Evolutionary conservation across 345 rosid genomes (phyloP).

Genomic region (Stellera chamaejasme): DNA sequence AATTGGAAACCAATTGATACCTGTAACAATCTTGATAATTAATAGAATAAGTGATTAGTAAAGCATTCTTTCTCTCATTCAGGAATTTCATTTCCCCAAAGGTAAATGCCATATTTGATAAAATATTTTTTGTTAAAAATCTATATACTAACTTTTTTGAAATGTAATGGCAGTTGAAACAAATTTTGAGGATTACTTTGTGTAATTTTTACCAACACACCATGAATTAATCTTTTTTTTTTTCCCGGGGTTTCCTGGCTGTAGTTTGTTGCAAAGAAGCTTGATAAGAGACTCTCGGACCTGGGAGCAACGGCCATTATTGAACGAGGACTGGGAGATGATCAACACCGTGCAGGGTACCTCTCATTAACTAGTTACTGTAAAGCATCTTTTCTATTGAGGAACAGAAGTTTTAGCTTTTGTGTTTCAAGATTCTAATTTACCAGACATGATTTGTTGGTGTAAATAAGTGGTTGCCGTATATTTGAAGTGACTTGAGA

Average conservation of each 20-base stretch:
- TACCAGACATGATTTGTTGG: neutral
- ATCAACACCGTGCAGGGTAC: slow-evolving; percentile 98
- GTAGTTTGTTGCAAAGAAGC: slow-evolving; percentile 96
- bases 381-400: neutral
- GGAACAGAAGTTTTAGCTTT: neutral
- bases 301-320: slow-evolving; percentile 66
- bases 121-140: neutral
- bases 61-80: too few species aligned
- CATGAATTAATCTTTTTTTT: slow-evolving; percentile 9
- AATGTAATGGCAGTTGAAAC: too few species aligned
- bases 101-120: neutral
- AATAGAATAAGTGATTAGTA: too few species aligned
- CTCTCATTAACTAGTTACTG: slow-evolving; percentile 11
- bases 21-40: too few species aligned
- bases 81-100: too few species aligned
- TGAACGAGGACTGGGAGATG: slow-evolving; percentile 92
- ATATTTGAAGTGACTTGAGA: too few species aligned
- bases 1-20: too few species aligned
- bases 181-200: too few species aligned
- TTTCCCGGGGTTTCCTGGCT: slow-evolving; percentile 14
- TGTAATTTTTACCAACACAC: too few species aligned
- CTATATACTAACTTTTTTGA: slow-evolving; percentile 1
- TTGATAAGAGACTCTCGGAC: slow-evolving; percentile 79
- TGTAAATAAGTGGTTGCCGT: neutral
- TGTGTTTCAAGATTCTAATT: neutral